Base-by-base conservation (phyloP, 257 asterid genomes). In the Ligustrum vulgare region DNA sequence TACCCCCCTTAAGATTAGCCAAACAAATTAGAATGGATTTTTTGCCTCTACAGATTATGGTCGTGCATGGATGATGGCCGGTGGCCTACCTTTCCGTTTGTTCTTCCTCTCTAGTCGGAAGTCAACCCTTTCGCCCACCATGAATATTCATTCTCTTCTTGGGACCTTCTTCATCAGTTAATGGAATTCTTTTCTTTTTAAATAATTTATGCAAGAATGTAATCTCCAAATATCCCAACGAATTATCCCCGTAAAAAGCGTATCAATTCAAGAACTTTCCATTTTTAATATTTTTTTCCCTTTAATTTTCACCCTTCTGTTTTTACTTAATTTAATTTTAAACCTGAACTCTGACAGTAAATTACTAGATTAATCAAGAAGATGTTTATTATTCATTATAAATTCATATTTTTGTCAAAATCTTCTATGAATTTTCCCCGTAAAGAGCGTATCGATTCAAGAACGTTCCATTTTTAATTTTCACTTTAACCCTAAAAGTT, bases 31-130 rank as follows among this genome's bases (percentile, higher is more conserved):
- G 39, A 35, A 35, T 35, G 8, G 7, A 1, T 6, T 58, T 36
- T 67, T 32, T 6, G 22, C 56, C 72, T 62, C n/a, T n/a, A n/a
- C n/a, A n/a, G n/a, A n/a, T 77, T 60, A 76, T 70, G 83, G 82
- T 16, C 72, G 36, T 63, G 73, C 81, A 80, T 70, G 60, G 81
- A 70, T 78, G 32, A 58, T 78, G 83, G 83, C 83, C 82, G 81
- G 79, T 78, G 68, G 28, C 83, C 83, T 81, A 33, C 85, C 74
- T 43, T 72, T 37, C 49, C 49, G 60, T 10, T 63, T 45, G 56
- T 32, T 6, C 71, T 5, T 39, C 78, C 51, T 33, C 20, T 58
- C 5, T 4, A 45, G 39, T 60, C 20, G 33, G 4, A 80, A 73
- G 82, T 70, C 82, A 75, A 70, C 79, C 63, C 58, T 5, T 8